Evolutionary conservation across 148 eudicot genomes (phyloP), one percentile per base, ranked within the genome.

Genomic region (Persicaria tinctoria): DNA sequence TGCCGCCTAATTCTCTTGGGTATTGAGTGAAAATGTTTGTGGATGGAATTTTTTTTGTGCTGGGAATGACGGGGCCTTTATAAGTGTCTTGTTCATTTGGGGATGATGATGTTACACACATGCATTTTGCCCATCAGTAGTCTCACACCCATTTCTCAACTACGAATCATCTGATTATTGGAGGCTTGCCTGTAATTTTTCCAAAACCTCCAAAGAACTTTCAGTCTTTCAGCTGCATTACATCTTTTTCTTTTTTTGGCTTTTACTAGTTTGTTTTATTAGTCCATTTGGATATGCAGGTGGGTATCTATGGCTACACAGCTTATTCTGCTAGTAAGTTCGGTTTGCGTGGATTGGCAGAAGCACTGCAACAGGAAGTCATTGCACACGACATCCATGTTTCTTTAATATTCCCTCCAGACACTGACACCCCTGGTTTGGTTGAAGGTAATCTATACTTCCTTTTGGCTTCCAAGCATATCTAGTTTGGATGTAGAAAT

Each of bases 321-420:
- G 92, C 97, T 80, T 95, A 95, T 81, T 89, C 97, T 10, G 99
- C 99, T 17, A 95, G 97, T 81, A 95, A 95, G 74, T 95, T 95
- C 80, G 99, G 88, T 41, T 88, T 95, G 32, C 88, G 92, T 78
- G 99, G 97, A 38, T 75, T 95, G 81, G 97, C 97, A 14, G 97
- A 95, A 82, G 87, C 97, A 53, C 56, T 95, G 76, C 99, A 95
- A 74, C 99, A 95, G 73, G 97, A 92, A 83, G 87, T 95, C 68
- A 92, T 95, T 82, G 82, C 84, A 46, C 86, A 96, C 68, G 75
- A 89, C 82, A 92, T 96, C 73, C 97, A 92, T 49, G 85, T 92
- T 41, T 92, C 97, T 20, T 90, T 95, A 18, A 85, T 92, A 78
- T 95, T 89, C 71, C 99, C 97, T 62, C 97, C 99, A 17, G 97